A percentile compares a stretch with the other conserved stretches of the same genome.
phyloP scores from a whole-genome alignment of 2,329 filamentous ascomycete genomes.

The Exserohilum turcica region DNA sequence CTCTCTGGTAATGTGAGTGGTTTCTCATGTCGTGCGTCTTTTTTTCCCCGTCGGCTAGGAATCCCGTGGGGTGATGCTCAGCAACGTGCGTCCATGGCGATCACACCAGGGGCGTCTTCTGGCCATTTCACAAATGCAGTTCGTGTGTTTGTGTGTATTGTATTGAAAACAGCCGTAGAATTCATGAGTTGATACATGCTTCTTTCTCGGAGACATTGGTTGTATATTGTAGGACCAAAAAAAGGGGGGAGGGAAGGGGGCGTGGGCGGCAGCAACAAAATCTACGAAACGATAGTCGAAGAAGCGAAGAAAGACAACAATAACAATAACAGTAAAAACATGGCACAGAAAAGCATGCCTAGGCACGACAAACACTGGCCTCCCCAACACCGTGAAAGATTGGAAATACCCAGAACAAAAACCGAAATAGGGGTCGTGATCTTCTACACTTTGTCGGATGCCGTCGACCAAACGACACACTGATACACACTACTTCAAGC shows the following conservation, averaged over 20 bases:
- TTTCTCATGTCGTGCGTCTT: background rate
- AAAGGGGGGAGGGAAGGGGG: no score
- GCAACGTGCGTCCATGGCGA: background rate
- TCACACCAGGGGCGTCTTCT: background rate
- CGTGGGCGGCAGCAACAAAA: background rate
- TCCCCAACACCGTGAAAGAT: slow-evolving; percentile 9
- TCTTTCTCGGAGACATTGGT: background rate
- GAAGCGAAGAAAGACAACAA: background rate
- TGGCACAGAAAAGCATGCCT: background rate
- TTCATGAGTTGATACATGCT: background rate
- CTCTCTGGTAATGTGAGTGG: background rate
- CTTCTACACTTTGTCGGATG: background rate
- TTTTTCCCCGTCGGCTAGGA: no score
- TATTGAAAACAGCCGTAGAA: background rate
- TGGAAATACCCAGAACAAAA: background rate
- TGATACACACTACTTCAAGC: background rate
- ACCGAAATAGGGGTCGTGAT: background rate
- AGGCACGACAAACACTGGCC: slow-evolving; percentile 9
- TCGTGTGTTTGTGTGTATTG: background rate
- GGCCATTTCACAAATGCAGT: background rate
- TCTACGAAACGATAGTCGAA: background rate
- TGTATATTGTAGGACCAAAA: background rate
- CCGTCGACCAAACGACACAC: background rate
- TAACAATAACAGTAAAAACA: no score
- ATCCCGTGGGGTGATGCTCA: no score